Evolutionary conservation across 2,329 filamentous ascomycete species (phyloP), one percentile per base, ranked within the genome.

Genomic region (Myrmaecium sp.): DNA sequence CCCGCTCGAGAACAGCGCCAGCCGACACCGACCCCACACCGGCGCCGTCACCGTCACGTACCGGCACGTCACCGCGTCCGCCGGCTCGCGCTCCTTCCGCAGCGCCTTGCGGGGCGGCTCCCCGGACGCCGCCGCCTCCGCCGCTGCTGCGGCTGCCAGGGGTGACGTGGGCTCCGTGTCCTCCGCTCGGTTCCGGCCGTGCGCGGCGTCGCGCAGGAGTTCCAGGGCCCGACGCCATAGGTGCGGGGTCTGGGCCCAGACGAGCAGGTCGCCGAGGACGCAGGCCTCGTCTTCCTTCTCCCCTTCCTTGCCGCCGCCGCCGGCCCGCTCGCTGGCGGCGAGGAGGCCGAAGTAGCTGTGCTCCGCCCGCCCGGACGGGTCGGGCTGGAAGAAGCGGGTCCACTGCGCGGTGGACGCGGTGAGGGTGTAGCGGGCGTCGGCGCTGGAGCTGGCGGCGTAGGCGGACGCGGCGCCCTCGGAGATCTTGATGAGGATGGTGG

Each of bases 1-100:
- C 5, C 60, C 60, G 4, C 56, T 46, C 14, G 44, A 49, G 33
- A 64, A 60, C 34, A 61, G 61, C 41, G 62, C 64, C 17, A 62
- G 40, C 42, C 64, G 64, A 33, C 49, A 55, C 7, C 48, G 46
- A 7, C 59, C 60, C 58, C 59, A 64, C 14, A 53, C 41, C 1
- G 59, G 60, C 14, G 51, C 44, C 1, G 49, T 47, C 22, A 64
- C 47, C 30, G 57, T 63, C 14, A 55, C 45, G 33, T 65, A 65
- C 16, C 48, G 48, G 4, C 61, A 60, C 3, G 52, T 53, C 23
- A 64, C 54, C 31, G 51, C 49, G 34, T 64, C 59, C n/a, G n/a
- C n/a, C n/a, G n/a, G n/a, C n/a, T n/a, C n/a, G n/a, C n/a, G n/a
- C 11, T 52, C 47, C 7, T 54, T 14, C n/a, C n/a, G n/a, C n/a